Conservation (phyloP, 2,329 filamentous ascomycete species). For the Monilinia aucupariae region DNA sequence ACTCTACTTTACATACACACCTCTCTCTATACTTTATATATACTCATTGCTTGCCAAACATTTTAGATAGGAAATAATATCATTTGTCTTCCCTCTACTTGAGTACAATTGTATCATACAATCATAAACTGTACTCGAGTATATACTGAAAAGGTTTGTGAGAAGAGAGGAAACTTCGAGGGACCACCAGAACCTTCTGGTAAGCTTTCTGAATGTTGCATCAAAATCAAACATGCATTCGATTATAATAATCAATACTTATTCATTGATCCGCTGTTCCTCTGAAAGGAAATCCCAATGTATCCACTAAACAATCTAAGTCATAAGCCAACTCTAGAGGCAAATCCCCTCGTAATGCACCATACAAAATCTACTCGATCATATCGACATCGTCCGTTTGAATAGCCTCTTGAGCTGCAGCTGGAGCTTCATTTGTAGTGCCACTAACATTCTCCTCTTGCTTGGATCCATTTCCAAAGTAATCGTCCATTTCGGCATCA, state of each 20-base stretch:
- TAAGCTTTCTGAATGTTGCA: neutral
- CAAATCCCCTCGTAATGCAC: neutral
- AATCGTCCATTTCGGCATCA: slow-evolving; percentile 95
- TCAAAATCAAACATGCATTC: neutral
- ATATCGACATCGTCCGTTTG: slow-evolving; percentile 59
- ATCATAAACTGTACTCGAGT: too few species aligned
- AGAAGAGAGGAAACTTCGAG: too few species aligned
- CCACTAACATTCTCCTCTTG: slow-evolving; percentile 33
- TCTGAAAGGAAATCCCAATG: neutral
- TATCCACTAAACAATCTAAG: neutral
- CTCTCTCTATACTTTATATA: too few species aligned
- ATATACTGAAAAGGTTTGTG: too few species aligned
- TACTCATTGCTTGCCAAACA: too few species aligned
- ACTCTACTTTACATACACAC: too few species aligned
- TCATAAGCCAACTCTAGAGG: neutral
- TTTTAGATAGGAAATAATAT: too few species aligned
- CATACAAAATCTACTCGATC: slow-evolving; percentile 42
- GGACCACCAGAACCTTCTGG: too few species aligned
- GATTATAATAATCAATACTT: neutral
- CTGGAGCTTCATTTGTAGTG: slow-evolving; percentile 29
- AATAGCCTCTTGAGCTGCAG: slow-evolving; percentile 31
- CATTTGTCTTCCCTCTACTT: too few species aligned
- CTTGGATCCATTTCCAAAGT: slow-evolving; percentile 56
- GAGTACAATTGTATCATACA: too few species aligned
- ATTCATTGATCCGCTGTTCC: neutral